phyloP scores from a whole-genome alignment of 352 stramenopile species.

The Phytophthora pini region DNA sequence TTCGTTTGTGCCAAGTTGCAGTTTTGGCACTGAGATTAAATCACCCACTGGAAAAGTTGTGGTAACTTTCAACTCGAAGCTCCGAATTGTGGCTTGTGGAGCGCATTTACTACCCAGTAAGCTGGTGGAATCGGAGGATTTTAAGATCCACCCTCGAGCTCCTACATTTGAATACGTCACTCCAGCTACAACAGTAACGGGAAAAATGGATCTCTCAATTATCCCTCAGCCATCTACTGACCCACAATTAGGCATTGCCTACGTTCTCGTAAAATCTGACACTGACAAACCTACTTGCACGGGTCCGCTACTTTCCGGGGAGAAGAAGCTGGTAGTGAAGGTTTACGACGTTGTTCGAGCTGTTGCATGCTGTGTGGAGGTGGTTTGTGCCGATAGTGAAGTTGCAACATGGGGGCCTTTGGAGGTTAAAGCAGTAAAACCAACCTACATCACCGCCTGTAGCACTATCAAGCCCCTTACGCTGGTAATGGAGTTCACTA shows the following conservation, averaged over 20 bases:
- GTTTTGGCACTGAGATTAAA: constrained; percentile 37
- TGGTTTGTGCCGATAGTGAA: constrained; percentile 35
- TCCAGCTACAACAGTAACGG: constrained; percentile 49
- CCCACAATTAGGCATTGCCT: constrained; percentile 35
- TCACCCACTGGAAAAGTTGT: constrained; percentile 17
- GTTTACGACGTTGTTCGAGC: constrained; percentile 57
- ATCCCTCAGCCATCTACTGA: constrained; percentile 6
- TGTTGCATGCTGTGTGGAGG: constrained; percentile 55
- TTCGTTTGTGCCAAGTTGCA: constrained; percentile 45
- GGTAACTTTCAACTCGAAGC: constrained; percentile 45
- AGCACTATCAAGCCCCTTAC: constrained; percentile 45
- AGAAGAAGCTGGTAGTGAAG: constrained; percentile 29
- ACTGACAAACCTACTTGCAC: constrained; percentile 8
- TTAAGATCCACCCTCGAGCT: constrained; percentile 44
- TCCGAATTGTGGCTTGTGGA: constrained; percentile 57
- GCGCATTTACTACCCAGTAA: constrained; percentile 40
- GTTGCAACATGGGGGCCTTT: constrained; percentile 40
- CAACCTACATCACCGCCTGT: constrained; percentile 39
- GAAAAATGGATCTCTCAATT: constrained; percentile 58
- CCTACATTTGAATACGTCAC: constrained; percentile 45
- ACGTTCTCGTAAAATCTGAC: constrained; percentile 22
- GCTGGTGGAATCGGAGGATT: constrained; percentile 25
- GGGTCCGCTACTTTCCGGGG: constrained; percentile 13
- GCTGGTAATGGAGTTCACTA: constrained; percentile 27
- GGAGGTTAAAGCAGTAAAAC: constrained; percentile 32